A percentile compares a stretch with the other conserved stretches of the same genome.
Evolutionary conservation across 768 basidiomycete genomes (phyloP).

Genomic region (Daedaleopsis nitida): DNA sequence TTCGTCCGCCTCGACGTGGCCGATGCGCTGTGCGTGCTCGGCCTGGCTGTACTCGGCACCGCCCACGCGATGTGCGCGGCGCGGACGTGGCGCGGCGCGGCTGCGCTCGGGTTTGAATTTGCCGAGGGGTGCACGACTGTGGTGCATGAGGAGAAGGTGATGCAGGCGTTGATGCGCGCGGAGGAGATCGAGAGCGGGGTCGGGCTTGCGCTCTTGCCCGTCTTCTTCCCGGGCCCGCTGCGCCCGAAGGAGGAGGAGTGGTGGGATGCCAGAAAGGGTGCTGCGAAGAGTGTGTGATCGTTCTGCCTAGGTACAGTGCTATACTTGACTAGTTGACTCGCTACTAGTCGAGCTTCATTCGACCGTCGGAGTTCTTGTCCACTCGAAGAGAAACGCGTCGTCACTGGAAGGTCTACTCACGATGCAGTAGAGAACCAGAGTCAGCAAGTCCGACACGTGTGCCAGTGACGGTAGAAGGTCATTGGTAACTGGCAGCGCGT

Average conservation of each 20-base stretch:
- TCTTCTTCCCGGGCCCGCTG: constrained; percentile 23
- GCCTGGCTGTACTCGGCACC: constrained; percentile 24
- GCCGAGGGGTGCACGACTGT: constrained; percentile 14
- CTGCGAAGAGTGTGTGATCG: background rate
- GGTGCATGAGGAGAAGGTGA: constrained; percentile 21
- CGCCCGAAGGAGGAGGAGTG: constrained; percentile 18
- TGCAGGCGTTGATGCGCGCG: constrained; percentile 14
- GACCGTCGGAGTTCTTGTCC: no score
- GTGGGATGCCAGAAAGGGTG: constrained; percentile 13
- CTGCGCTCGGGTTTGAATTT: constrained; percentile 27
- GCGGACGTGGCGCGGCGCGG: constrained; percentile 17
- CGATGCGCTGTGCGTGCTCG: constrained; percentile 26
- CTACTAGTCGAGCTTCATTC: no score
- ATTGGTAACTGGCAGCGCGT: no score
- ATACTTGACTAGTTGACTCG: no score
- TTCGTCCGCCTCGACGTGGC: constrained; percentile 13
- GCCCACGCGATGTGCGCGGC: constrained; percentile 25
- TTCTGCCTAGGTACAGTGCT: no score
- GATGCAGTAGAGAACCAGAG: no score
- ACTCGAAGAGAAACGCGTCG: no score
- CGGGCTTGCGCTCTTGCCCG: constrained; percentile 18
- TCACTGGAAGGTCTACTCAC: no score
- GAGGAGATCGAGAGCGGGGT: constrained; percentile 17
- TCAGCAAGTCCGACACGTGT: no score
- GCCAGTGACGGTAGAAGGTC: no score